Conservation (phyloP, 495 filamentous ascomycete species). For the Aspergillus taichungensis region DNA sequence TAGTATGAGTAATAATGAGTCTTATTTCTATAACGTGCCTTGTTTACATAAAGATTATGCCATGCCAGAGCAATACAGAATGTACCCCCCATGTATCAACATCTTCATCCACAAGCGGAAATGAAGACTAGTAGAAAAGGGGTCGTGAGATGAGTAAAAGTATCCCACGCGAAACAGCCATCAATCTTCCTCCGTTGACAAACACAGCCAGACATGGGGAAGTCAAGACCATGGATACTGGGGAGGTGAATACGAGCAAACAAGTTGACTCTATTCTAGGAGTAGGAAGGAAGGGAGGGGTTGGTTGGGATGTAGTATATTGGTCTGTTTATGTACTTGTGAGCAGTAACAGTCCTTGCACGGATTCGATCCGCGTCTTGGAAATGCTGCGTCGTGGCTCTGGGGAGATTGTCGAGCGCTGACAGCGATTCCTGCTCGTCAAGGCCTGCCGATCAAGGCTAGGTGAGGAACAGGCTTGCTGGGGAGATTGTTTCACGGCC, state of each 20-base stretch:
- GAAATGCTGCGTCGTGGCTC: no score
- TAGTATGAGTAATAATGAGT: no score
- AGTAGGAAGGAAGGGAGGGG: background rate
- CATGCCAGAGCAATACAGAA: background rate
- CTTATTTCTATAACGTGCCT: no score
- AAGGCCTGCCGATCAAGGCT: no score
- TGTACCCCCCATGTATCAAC: constrained; percentile 19
- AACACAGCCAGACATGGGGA: constrained; percentile 42
- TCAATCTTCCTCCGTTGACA: constrained; percentile 44
- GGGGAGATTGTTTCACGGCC: no score
- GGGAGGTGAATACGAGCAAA: constrained; percentile 24
- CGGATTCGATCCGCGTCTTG: no score
- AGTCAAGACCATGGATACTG: constrained; percentile 44
- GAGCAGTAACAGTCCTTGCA: no score
- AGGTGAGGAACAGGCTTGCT: no score
- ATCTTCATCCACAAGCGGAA: constrained; percentile 13
- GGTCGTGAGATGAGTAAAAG: constrained; percentile 20
- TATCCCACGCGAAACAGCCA: constrained; percentile 18
- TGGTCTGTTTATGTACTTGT: background rate
- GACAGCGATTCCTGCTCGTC: no score
- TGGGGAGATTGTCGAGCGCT: no score
- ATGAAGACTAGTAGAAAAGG: constrained; percentile 14
- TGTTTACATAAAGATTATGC: no score
- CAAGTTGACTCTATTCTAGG: background rate
- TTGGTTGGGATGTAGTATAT: background rate